Conservation (phyloP, 1,139 yeast genomes). For the Sugiyamaella grinbergsii region DNA sequence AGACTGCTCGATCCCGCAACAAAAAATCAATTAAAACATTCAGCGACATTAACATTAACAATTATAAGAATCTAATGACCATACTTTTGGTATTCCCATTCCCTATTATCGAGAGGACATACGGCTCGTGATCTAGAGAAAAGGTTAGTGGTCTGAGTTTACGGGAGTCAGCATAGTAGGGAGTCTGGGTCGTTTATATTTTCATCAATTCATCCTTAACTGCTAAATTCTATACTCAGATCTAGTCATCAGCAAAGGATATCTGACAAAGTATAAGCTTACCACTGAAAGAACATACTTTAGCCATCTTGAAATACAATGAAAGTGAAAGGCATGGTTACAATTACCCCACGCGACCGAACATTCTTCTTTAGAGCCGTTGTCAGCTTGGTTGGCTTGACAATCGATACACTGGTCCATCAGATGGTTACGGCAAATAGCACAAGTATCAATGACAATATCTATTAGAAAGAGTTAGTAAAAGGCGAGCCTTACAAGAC, state of each 20-base stretch:
- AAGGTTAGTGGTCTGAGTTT: background rate
- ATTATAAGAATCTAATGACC: conserved; percentile 49
- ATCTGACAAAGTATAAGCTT: too few species aligned
- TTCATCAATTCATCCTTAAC: too few species aligned
- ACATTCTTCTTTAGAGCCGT: conserved; percentile 73
- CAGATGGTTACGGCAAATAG: conserved; percentile 95
- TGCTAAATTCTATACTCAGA: too few species aligned
- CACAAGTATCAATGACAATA: conserved; percentile 93
- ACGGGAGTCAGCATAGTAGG: background rate
- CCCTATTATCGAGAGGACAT: conserved; percentile 94
- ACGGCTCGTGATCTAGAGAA: conserved; percentile 71
- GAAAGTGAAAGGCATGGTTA: conserved; percentile 92
- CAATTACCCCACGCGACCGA: conserved; percentile 98
- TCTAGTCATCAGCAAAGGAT: too few species aligned
- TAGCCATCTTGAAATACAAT: conserved; percentile 95
- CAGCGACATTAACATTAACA: background rate
- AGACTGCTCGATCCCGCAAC: background rate
- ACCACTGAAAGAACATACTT: conserved; percentile 40
- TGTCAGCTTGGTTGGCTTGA: conserved; percentile 70
- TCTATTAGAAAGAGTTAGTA: conserved; percentile 39
- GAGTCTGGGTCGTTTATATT: conserved; percentile 18
- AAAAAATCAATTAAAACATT: background rate
- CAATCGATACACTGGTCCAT: conserved; percentile 99
- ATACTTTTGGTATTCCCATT: conserved; percentile 83
- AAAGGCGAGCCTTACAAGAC: background rate